Evolutionary conservation across 2,329 filamentous ascomycete genomes (phyloP).

Genomic region (Fusarium sp.): DNA sequence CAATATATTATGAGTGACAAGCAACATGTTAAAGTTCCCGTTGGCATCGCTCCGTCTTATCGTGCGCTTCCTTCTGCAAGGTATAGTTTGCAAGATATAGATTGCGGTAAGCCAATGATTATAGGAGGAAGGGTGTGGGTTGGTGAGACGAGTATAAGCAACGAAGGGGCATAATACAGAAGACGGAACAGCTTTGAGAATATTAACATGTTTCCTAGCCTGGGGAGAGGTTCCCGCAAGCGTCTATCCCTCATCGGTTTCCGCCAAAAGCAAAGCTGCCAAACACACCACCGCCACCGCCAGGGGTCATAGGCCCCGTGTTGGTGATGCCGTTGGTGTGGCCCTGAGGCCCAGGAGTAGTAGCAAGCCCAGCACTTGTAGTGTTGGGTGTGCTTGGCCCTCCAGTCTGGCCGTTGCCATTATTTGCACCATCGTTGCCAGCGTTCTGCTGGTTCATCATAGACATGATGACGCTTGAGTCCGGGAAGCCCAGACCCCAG

Average conservation of each 20-base stretch:
- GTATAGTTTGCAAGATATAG: constrained; percentile 1
- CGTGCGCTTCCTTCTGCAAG: background rate
- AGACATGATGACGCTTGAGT: constrained; percentile 59
- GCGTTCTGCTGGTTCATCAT: constrained; percentile 51
- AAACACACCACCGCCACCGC: constrained; percentile 79
- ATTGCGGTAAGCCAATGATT: constrained; percentile 4
- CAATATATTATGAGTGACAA: constrained; percentile 4
- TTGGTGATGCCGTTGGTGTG: constrained; percentile 67
- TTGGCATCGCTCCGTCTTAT: background rate
- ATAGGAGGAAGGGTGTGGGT: constrained; percentile 1
- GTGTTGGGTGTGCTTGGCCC: constrained; percentile 77
- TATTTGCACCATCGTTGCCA: constrained; percentile 44
- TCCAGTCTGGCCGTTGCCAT: constrained; percentile 55
- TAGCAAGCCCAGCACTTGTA: constrained; percentile 61
- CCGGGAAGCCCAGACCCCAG: constrained; percentile 87
- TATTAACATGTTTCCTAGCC: constrained; percentile 26
- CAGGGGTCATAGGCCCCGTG: constrained; percentile 82
- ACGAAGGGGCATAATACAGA: constrained; percentile 7
- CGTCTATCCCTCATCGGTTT: constrained; percentile 46
- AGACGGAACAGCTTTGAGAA: constrained; percentile 23
- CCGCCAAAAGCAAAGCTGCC: constrained; percentile 74
- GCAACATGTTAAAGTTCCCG: background rate
- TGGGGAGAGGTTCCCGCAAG: background rate
- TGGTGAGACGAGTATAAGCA: background rate
- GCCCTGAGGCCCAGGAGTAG: constrained; percentile 61